A percentile compares a stretch with the other conserved stretches of the same genome.
phyloP scores from a whole-genome alignment of 192 early-diverging fungal species.

The Coemansia sp. region DNA sequence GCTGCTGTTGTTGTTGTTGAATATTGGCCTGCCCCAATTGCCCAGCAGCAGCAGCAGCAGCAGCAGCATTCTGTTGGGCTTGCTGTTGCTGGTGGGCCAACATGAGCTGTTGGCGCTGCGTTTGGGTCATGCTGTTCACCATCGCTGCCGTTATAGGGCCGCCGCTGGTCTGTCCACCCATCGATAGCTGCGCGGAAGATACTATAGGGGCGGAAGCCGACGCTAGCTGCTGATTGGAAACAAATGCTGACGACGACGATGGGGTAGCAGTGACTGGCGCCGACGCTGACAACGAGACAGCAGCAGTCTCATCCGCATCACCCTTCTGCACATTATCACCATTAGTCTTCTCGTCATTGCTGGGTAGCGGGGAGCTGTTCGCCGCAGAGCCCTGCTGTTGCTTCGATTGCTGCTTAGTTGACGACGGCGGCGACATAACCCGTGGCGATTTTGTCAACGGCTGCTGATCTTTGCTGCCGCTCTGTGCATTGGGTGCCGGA shows the following conservation, averaged over 20 bases:
- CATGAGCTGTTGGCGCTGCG: conserved; percentile 27
- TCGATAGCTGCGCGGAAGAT: conserved; percentile 4
- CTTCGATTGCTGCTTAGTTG: conserved; percentile 9
- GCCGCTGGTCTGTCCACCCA: neutral
- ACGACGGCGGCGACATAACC: conserved; percentile 23
- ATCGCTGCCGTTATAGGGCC: conserved; percentile 12
- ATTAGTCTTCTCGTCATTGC: neutral
- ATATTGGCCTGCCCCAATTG: conserved; percentile 10
- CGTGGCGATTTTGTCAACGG: conserved; percentile 37
- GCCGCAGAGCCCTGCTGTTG: conserved; percentile 18
- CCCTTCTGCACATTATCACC: conserved; percentile 2
- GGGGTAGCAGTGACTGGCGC: conserved; percentile 17
- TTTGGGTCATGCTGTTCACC: conserved; percentile 25
- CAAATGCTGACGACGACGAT: conserved; percentile 8
- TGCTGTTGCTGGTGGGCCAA: conserved; percentile 22
- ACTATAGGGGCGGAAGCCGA: neutral
- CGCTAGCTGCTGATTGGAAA: neutral
- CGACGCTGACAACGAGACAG: neutral
- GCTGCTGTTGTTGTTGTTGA: conserved; percentile 19
- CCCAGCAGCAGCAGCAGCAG: conserved; percentile 16
- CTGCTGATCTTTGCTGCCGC: conserved; percentile 6
- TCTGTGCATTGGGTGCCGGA: conserved; percentile 19
- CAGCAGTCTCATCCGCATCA: neutral
- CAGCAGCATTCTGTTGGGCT: conserved; percentile 19
- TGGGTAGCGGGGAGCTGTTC: conserved; percentile 1